Evolutionary conservation across 768 basidiomycete genomes (phyloP), one percentile per base, ranked within the genome.

Genomic region (Boletellus ananas): DNA sequence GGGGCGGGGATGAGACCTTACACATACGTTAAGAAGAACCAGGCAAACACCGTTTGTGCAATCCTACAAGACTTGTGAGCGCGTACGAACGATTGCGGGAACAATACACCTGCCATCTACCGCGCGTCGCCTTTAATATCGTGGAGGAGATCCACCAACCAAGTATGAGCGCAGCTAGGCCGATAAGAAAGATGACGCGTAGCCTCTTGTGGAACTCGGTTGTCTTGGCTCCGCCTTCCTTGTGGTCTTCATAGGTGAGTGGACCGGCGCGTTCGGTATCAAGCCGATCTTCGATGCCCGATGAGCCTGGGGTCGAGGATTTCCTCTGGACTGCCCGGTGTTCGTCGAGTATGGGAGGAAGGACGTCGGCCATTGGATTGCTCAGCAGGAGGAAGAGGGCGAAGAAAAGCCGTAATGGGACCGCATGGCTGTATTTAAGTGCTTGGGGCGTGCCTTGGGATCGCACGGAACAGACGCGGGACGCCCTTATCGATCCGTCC

Each of bases 111-210:
- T 69, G 80, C 87, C 90, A 93, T 72, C 87, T 76, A 66, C 80
- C 83, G 45, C 90, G 80, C 3, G 90, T 91, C 6, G 75, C 81
- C 47, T 72, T 58, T 43, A 92, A 68, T 12, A 90, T 64, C 0
- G 80, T 90, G 9, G 90, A 70, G 52, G 84, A 85, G 33, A 93
- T 83, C 90, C 90, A 93, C 90, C 90, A 93, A 36, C 79, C 90
- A 37, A 91, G 71, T 56, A 93, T 88, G 43, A 84, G 63, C 12
- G 74, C 59, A 10, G 83, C 85, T 1, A 84, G 54, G 14, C 58
- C 79, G 41, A 65, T 67, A 33, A 90, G 70, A 41, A 82, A 62
- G 57, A 70, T 69, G n/a, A 75, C 73, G 12, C 76, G 72, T 47
- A 67, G 57, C 49, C 49, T 67, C 51, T 50, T 58, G 33, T 58